Conservation (phyloP, 345 rosid genomes). For the Raphanus sativus region DNA sequence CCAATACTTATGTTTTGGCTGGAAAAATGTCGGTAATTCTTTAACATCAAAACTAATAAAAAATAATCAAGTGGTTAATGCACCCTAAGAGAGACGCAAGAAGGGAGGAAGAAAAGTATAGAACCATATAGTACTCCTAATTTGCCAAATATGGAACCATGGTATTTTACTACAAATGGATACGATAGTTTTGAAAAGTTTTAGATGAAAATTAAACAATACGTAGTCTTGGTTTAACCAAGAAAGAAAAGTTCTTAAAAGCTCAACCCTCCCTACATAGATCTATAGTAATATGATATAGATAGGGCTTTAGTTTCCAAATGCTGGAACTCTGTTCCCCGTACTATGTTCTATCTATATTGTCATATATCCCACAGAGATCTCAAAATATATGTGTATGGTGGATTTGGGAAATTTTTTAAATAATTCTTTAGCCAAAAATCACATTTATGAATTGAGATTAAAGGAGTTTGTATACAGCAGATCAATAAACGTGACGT, state of each 20-base stretch:
- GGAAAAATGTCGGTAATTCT: neutral
- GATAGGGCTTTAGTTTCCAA: constrained; percentile 35
- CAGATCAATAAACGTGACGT: constrained; percentile 18
- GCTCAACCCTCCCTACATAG: constrained; percentile 37
- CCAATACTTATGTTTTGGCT: constrained; percentile 4
- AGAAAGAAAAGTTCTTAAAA: constrained; percentile 14
- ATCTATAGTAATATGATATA: constrained; percentile 9
- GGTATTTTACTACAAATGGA: constrained; percentile 33
- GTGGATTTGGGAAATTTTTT: neutral
- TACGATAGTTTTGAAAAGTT: neutral
- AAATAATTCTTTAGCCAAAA: neutral
- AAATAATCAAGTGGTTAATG: constrained; percentile 5
- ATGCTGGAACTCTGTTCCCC: constrained; percentile 42
- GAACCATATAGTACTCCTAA: neutral
- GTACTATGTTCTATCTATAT: constrained; percentile 14
- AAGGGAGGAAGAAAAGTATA: neutral
- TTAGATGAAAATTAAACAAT: constrained; percentile 13
- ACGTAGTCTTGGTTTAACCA: constrained; percentile 17
- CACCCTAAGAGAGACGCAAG: constrained; percentile 26
- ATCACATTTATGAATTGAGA: neutral
- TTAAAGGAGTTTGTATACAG: neutral
- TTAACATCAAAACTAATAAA: neutral
- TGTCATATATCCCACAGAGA: neutral
- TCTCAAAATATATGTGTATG: neutral
- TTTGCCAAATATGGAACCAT: constrained; percentile 34